phyloP scores from a whole-genome alignment of 140 eudicot genomes.

The Cichorium intybus region DNA sequence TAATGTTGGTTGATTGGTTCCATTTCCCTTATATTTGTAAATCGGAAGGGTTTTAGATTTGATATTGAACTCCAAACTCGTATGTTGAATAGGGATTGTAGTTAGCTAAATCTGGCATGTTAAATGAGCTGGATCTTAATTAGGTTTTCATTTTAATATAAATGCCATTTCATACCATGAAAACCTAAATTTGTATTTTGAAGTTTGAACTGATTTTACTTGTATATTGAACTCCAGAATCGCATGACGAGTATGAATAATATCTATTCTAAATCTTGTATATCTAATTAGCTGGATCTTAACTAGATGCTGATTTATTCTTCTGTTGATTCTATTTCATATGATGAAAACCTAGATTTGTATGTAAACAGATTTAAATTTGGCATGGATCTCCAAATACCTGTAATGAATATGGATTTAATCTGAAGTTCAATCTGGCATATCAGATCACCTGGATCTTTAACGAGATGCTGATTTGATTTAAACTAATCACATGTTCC shows the following conservation, averaged over 20 bases:
- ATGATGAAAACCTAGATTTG: background rate
- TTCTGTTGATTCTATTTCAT: background rate
- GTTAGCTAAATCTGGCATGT: background rate
- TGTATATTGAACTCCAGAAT: background rate
- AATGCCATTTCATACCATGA: background rate
- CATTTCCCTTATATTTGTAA: background rate
- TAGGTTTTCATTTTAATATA: background rate
- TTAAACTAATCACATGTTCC: no score
- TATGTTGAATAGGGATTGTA: background rate
- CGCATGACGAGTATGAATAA: background rate
- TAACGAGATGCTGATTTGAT: no score
- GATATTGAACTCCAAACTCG: background rate
- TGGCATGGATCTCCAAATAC: background rate
- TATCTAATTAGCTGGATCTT: background rate
- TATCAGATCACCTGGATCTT: no score
- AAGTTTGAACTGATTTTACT: background rate
- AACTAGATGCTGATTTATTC: background rate
- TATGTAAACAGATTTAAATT: background rate
- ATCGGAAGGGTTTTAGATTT: background rate
- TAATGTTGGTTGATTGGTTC: background rate
- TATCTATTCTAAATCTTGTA: no score
- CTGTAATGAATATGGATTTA: no score
- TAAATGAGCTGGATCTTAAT: background rate
- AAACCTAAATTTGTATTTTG: background rate
- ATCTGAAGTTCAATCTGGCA: no score